Conservation (phyloP, 2,329 filamentous ascomycete genomes). For the Hypoxylon sp. region DNA sequence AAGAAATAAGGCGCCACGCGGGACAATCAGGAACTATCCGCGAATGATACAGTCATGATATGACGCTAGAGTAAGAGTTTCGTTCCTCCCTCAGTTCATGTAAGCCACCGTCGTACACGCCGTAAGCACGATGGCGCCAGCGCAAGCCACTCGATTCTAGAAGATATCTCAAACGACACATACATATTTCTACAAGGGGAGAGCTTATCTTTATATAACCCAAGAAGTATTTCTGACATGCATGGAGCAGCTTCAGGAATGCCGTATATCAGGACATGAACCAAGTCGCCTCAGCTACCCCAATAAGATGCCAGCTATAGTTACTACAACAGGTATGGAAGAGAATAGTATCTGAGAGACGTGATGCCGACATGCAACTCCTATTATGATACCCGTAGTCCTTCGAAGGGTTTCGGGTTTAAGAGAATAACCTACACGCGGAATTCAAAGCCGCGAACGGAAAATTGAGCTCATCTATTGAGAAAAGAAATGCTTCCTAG, state of each 20-base stretch:
- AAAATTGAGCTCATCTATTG: background rate
- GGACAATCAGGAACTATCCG: background rate
- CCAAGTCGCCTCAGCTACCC: background rate
- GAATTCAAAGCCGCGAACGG: background rate
- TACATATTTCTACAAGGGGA: background rate
- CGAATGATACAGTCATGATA: conserved; percentile 4
- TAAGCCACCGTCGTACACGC: conserved; percentile 29
- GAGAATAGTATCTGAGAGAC: background rate
- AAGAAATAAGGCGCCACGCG: background rate
- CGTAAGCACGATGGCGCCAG: conserved; percentile 16
- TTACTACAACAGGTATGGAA: background rate
- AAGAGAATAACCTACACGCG: background rate
- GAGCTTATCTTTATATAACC: background rate
- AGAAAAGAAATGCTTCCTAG: background rate
- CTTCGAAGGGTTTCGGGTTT: background rate
- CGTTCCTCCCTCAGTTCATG: conserved; percentile 9
- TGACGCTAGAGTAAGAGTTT: background rate
- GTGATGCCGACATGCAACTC: background rate
- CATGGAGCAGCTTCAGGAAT: background rate
- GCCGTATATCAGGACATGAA: background rate
- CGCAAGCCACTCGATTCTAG: background rate
- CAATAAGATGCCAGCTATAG: background rate
- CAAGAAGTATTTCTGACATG: background rate
- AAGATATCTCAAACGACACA: background rate
- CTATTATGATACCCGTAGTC: background rate